Conservation (phyloP, 345 rosid species). For the Orychophragmus violaceus region DNA sequence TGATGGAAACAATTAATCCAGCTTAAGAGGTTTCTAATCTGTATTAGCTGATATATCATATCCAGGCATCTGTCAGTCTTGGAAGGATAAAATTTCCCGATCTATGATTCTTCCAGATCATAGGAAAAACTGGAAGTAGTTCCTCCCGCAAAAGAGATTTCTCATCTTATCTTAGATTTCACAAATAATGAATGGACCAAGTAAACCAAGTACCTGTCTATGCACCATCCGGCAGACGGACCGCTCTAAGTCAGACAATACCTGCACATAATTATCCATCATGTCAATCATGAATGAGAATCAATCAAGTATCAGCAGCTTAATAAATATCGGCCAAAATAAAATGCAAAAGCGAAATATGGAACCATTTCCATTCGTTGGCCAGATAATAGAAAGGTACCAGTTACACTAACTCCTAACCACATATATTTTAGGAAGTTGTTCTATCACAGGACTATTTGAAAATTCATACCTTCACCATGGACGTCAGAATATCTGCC, state of each 20-base stretch:
- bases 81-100: background rate
- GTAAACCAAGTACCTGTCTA: slow-evolving; percentile 53
- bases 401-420: background rate
- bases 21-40: background rate
- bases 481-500: slow-evolving; percentile 93
- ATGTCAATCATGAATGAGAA: slow-evolving; percentile 5
- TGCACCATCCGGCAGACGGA: slow-evolving; percentile 96
- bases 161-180: background rate
- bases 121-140: background rate
- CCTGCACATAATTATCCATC: slow-evolving; percentile 52
- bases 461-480: slow-evolving; percentile 73
- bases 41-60: too few relatives aligned
- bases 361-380: background rate
- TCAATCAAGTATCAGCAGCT: too few relatives aligned
- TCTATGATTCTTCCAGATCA: background rate
- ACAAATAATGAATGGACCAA: background rate
- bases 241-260: slow-evolving; percentile 92
- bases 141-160: background rate
- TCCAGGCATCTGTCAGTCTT: background rate
- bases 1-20: slow-evolving; percentile 3
- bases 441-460: background rate
- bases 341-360: background rate
- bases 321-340: background rate
- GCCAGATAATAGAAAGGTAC: background rate
- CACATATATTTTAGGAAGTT: too few relatives aligned